Base-by-base conservation (phyloP, 345 rosid species). In the Brassica carinata region DNA sequence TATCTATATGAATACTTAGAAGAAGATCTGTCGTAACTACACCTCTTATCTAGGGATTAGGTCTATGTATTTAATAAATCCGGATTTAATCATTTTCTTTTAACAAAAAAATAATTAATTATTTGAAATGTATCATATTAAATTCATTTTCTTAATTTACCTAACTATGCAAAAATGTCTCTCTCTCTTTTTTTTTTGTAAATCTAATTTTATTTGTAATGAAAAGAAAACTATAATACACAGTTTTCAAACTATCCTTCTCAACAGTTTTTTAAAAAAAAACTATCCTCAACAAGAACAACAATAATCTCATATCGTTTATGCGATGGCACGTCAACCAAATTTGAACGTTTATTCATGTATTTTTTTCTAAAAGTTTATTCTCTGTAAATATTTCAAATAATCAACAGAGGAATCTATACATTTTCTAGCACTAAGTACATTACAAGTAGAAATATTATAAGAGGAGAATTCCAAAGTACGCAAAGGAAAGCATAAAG, bases 401-500 rank as follows among this genome's bases (percentile, higher is more conserved):
- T 31, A 10, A 67, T 67, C 26, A 8, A 3, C 26, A 34, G 48
- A 65, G 23, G 45, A 31, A 36, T 36, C 53, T 36, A 67, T 4
- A 19, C 58, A 53, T 2, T 18, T 38, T 38, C 10, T 10, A 8
- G 36, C 55, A 71, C 30, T 14, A 31, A 26, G 5, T 71, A 9
- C 17, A 18, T 57, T 61, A 68, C 17, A 67, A 43, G 82, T 57
- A 17, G 77, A 3, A 33, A 31, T 27, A 62, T 30, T 63, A 29
- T 63, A 80, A 51, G 40, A 74, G 45, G 83, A 80, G 75, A 36
- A 80, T 74, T 80, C 64, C 66, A 74, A 74, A 74, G 74, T 80
- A 80, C 79, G 83, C 79, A 80, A 80, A 80, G 79, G 75, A 80
- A 69, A 43, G 34, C 82, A 79, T 67, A 79, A 72, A 67, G 74